Conservation (phyloP, 164 flowering plant genomes). For the Magnolia sinica region DNA sequence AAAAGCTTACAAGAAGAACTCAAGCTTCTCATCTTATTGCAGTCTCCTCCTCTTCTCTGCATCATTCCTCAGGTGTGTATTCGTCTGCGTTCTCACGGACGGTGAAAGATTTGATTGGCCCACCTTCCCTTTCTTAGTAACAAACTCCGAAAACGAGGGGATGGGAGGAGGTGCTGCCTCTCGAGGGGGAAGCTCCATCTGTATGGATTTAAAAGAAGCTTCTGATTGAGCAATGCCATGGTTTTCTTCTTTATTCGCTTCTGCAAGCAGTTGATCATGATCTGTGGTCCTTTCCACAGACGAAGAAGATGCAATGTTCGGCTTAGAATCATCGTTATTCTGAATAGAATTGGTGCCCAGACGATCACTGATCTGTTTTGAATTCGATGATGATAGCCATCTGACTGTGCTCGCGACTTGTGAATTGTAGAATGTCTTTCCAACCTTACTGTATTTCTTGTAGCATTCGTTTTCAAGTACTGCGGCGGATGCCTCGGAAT, state of each 20-base stretch:
- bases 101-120: slow-evolving; percentile 12
- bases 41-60: slow-evolving; percentile 49
- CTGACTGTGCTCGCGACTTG: slow-evolving; percentile 75
- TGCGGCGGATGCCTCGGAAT: slow-evolving; percentile 44
- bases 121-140: slow-evolving; percentile 34
- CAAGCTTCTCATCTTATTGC: slow-evolving; percentile 6
- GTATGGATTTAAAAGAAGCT: slow-evolving; percentile 9
- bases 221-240: slow-evolving; percentile 9
- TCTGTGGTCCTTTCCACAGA: background rate
- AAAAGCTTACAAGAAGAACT: no score
- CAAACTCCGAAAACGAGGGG: slow-evolving; percentile 67
- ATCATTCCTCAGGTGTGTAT: background rate
- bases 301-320: slow-evolving; percentile 12
- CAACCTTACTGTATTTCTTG: slow-evolving; percentile 62
- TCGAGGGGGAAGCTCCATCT: slow-evolving; percentile 13
- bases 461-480: slow-evolving; percentile 76
- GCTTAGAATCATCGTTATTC: slow-evolving; percentile 2
- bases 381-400: slow-evolving; percentile 61
- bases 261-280: slow-evolving; percentile 14
- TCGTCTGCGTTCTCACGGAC: background rate
- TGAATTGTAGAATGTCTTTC: slow-evolving; percentile 77
- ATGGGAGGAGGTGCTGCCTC: slow-evolving; percentile 39
- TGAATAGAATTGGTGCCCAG: slow-evolving; percentile 24
- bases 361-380: slow-evolving; percentile 38
- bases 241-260: slow-evolving; percentile 9